Evolutionary conservation across 805 yeast genomes (phyloP).

Genomic region (Blastobotrys attinorum): DNA sequence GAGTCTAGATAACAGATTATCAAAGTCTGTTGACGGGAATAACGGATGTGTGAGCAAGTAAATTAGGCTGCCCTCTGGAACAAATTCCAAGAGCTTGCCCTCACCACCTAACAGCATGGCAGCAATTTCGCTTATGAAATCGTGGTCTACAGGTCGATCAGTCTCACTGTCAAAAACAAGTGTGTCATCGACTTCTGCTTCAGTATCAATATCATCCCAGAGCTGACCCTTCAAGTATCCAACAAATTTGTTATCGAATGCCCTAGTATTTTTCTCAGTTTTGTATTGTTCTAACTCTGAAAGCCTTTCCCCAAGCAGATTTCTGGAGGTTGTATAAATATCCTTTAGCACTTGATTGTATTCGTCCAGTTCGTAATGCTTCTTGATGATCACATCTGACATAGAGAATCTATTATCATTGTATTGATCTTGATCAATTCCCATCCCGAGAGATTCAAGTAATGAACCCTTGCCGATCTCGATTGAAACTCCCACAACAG

Average conservation of each 20-base stretch:
- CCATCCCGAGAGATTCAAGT: slow-evolving; percentile 63
- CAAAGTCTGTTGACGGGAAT: slow-evolving; percentile 56
- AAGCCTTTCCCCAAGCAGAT: slow-evolving; percentile 16
- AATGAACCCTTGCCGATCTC: slow-evolving; percentile 62
- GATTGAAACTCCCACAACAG: slow-evolving; percentile 31
- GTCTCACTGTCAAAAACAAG: slow-evolving; percentile 16
- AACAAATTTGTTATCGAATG: slow-evolving; percentile 15
- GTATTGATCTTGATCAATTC: slow-evolving; percentile 28
- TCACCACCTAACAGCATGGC: slow-evolving; percentile 23
- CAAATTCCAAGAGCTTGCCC: slow-evolving; percentile 11
- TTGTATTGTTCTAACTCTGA: slow-evolving; percentile 23
- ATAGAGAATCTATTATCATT: slow-evolving; percentile 14
- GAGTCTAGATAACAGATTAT: slow-evolving; percentile 46
- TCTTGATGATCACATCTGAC: slow-evolving; percentile 14
- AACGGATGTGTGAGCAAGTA: slow-evolving; percentile 83
- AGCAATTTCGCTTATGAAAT: slow-evolving; percentile 18
- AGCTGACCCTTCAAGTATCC: slow-evolving; percentile 17
- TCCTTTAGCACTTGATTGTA: slow-evolving; percentile 10
- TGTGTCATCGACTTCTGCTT: slow-evolving; percentile 3
- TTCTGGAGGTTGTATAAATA: slow-evolving; percentile 22
- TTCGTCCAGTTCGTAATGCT: slow-evolving; percentile 9
- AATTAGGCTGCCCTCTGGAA: slow-evolving; percentile 52
- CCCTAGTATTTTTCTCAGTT: slow-evolving; percentile 26
- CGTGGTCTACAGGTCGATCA: slow-evolving; percentile 19
- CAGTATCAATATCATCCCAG: slow-evolving; percentile 14